Percentiles rank a stretch among this genome's conserved stretches.
Conservation (phyloP, 2,329 filamentous ascomycete genomes). For the Xylaria sp. region DNA sequence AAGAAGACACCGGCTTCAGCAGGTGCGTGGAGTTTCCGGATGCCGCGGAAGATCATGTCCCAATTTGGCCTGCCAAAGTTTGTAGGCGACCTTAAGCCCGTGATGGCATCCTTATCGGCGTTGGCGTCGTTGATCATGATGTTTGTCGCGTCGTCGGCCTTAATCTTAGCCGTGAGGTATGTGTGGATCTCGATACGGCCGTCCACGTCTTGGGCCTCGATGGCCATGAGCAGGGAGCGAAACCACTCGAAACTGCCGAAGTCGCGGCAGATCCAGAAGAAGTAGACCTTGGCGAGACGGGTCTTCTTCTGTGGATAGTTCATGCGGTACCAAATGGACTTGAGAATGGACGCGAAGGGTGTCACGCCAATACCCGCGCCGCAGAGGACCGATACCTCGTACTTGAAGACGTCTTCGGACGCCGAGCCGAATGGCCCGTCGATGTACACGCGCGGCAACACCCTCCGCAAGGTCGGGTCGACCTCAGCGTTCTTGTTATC, state of each 20-base stretch:
- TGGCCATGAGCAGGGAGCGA: slow-evolving; percentile 79
- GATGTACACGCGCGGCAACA: slow-evolving; percentile 80
- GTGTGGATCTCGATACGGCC: slow-evolving; percentile 89
- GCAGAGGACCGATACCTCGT: slow-evolving; percentile 78
- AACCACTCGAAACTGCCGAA: slow-evolving; percentile 93
- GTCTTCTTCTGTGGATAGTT: slow-evolving; percentile 84
- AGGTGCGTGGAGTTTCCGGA: slow-evolving; percentile 77
- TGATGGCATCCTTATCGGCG: slow-evolving; percentile 83
- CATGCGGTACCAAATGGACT: slow-evolving; percentile 93
- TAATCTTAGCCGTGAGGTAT: slow-evolving; percentile 86
- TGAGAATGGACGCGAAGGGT: slow-evolving; percentile 85
- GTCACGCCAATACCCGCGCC: slow-evolving; percentile 85
- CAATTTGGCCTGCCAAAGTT: slow-evolving; percentile 89
- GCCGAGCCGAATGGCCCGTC: slow-evolving; percentile 86
- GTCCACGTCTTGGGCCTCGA: slow-evolving; percentile 84
- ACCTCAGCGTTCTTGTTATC: slow-evolving; percentile 64
- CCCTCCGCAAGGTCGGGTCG: slow-evolving; percentile 72
- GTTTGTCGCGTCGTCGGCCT: slow-evolving; percentile 83
- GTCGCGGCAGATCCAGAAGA: slow-evolving; percentile 91
- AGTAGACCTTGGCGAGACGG: slow-evolving; percentile 83
- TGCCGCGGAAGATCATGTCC: slow-evolving; percentile 87
- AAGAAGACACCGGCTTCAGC: slow-evolving; percentile 82
- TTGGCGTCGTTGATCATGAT: slow-evolving; percentile 93
- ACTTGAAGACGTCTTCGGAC: slow-evolving; percentile 89
- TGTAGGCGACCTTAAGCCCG: slow-evolving; percentile 78